These are phyloP conservation scores for Clausena lansium DNA, from an alignment of 345 rosid species.

Conservation along the genomic window DNA sequence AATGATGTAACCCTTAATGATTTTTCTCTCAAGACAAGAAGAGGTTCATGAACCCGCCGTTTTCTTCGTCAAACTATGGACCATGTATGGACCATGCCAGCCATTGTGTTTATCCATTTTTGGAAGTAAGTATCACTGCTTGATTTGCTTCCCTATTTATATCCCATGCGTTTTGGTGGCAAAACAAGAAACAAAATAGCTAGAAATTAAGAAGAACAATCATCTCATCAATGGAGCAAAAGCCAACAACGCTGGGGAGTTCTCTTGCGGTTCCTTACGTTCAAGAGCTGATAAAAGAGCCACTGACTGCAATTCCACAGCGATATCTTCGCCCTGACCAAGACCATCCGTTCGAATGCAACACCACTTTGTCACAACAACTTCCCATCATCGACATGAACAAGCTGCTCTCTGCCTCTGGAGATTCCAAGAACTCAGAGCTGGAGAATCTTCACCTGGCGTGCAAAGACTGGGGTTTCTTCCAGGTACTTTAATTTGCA, in stretches of 20 bases:
- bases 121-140: no score
- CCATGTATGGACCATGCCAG: no score
- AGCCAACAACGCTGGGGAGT: neutral
- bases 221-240: no score
- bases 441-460: neutral
- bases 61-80: no score
- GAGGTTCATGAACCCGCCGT: no score
- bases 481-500: constrained; percentile 10
- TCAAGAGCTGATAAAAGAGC: neutral
- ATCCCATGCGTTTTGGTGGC: no score
- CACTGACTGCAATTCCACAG: neutral
- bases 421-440: neutral
- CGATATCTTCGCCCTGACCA: neutral
- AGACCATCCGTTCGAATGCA: neutral
- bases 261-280: neutral
- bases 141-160: no score
- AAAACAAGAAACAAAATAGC: no score
- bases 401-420: neutral
- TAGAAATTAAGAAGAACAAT: no score
- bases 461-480: constrained; percentile 23
- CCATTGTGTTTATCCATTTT: no score
- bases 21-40: no score
- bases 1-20: no score
- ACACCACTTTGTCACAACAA: neutral
- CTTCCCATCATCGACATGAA: constrained; percentile 7